phyloP scores from a whole-genome alignment of 768 basidiomycete species.

The Fomitopsis serialis region DNA sequence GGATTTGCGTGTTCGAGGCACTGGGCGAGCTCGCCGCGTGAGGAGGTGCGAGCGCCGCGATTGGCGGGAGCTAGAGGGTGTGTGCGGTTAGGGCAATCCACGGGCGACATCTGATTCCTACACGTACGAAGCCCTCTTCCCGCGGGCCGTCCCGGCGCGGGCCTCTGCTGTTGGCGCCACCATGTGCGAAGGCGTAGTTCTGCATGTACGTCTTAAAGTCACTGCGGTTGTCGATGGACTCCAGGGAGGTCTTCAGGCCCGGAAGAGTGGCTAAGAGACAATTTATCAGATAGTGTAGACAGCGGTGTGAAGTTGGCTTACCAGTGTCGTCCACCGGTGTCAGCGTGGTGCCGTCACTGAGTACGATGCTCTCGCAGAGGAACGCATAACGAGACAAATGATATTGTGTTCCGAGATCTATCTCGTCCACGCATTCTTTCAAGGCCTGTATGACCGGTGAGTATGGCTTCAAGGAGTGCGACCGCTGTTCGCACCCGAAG shows the following conservation, averaged over 20 bases:
- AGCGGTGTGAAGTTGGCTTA: constrained; percentile 19
- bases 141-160: constrained; percentile 83
- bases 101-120: constrained; percentile 3
- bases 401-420: constrained; percentile 97
- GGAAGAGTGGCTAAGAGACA: constrained; percentile 18
- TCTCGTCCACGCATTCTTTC: constrained; percentile 94
- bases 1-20: constrained; percentile 27
- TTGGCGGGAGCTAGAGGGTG: constrained; percentile 50
- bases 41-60: constrained; percentile 42
- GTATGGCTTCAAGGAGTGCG: background rate
- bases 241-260: constrained; percentile 82
- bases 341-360: constrained; percentile 84
- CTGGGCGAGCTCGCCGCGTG: constrained; percentile 22
- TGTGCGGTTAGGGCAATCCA: background rate
- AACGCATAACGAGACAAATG: constrained; percentile 94
- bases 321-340: constrained; percentile 69
- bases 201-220: constrained; percentile 99
- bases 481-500: constrained; percentile 61
- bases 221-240: constrained; percentile 87
- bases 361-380: constrained; percentile 84
- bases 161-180: constrained; percentile 52
- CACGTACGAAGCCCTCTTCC: constrained; percentile 92
- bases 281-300: constrained; percentile 1
- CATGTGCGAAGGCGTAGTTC: constrained; percentile 90
- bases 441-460: constrained; percentile 37